Conservation (phyloP, 2,329 filamentous ascomycete species). For the Xylariaceae sp. region DNA sequence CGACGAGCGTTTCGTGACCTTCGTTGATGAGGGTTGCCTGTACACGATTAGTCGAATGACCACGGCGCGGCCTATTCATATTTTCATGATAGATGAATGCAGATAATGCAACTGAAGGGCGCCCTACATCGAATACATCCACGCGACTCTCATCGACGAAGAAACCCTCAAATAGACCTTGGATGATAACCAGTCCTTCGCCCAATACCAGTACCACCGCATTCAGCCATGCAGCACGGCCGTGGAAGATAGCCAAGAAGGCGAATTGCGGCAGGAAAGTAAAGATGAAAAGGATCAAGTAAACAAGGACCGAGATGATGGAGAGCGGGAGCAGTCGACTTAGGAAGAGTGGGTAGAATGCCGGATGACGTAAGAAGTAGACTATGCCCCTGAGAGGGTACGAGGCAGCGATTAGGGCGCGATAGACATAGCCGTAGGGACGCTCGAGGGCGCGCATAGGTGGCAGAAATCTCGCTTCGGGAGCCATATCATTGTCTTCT, state of each 20-base stretch:
- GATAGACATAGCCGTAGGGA: conserved; percentile 40
- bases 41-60: conserved; percentile 14
- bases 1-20: conserved; percentile 65
- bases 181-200: conserved; percentile 68
- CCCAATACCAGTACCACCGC: conserved; percentile 84
- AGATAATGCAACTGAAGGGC: background rate
- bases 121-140: conserved; percentile 74
- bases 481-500: conserved; percentile 22
- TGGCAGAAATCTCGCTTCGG: conserved; percentile 19
- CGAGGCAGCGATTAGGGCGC: conserved; percentile 45
- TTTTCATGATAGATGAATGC: background rate
- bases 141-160: conserved; percentile 76
- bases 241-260: conserved; percentile 86
- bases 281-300: conserved; percentile 82
- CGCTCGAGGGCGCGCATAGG: conserved; percentile 32
- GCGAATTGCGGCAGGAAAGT: conserved; percentile 85
- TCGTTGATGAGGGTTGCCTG: conserved; percentile 70
- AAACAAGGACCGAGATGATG: conserved; percentile 76
- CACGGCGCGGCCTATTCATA: background rate
- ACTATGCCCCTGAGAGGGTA: conserved; percentile 69
- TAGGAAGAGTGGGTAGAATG: conserved; percentile 76
- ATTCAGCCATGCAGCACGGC: conserved; percentile 82
- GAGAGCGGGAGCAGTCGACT: conserved; percentile 75
- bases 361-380: conserved; percentile 74
- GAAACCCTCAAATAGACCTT: conserved; percentile 70